These are phyloP conservation scores for Ascobolus immersus DNA, from an alignment of 495 filamentous ascomycete species.

Conservation along the genomic window DNA sequence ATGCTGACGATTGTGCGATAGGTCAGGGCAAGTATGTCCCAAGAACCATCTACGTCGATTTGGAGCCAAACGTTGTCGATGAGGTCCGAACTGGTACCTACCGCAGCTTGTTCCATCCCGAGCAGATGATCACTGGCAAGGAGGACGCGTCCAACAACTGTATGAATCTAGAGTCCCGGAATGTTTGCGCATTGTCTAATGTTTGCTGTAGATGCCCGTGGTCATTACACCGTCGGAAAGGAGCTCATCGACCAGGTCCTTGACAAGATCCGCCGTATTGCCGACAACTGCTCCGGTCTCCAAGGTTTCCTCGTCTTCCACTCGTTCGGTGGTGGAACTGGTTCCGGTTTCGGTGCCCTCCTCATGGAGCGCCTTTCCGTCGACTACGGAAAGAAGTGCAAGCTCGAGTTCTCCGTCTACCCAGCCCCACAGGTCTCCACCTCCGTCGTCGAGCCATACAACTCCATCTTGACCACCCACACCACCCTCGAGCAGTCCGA, in stretches of 20 bases:
- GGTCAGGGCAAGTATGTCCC: slow-evolving; percentile 98
- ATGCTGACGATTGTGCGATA: slow-evolving; percentile 17
- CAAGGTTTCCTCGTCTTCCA: slow-evolving; percentile 88
- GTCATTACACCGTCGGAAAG: slow-evolving; percentile 83
- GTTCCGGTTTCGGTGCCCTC: slow-evolving; percentile 71
- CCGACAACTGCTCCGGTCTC: slow-evolving; percentile 74
- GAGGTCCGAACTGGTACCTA: slow-evolving; percentile 96
- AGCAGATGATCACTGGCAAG: slow-evolving; percentile 98
- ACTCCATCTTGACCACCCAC: slow-evolving; percentile 72
- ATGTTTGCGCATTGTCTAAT: slow-evolving; percentile 12
- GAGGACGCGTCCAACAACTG: slow-evolving; percentile 99
- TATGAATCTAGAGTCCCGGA: slow-evolving; percentile 10
- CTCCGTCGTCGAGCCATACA: slow-evolving; percentile 82
- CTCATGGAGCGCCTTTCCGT: slow-evolving; percentile 66
- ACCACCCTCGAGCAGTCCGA: slow-evolving; percentile 85
- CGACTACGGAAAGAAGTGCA: slow-evolving; percentile 85
- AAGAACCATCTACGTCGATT: slow-evolving; percentile 97
- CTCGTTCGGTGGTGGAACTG: slow-evolving; percentile 80
- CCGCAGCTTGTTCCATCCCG: slow-evolving; percentile 87
- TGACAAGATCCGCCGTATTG: slow-evolving; percentile 62
- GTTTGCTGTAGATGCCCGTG: slow-evolving; percentile 42
- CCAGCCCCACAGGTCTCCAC: slow-evolving; percentile 66
- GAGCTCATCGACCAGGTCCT: slow-evolving; percentile 64
- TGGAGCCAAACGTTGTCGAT: slow-evolving; percentile 98
- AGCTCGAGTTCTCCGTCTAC: slow-evolving; percentile 80